These are phyloP conservation scores for Rhizoclosmatium globosum DNA, from an alignment of 192 early-diverging fungal species.

Conservation along the genomic window DNA sequence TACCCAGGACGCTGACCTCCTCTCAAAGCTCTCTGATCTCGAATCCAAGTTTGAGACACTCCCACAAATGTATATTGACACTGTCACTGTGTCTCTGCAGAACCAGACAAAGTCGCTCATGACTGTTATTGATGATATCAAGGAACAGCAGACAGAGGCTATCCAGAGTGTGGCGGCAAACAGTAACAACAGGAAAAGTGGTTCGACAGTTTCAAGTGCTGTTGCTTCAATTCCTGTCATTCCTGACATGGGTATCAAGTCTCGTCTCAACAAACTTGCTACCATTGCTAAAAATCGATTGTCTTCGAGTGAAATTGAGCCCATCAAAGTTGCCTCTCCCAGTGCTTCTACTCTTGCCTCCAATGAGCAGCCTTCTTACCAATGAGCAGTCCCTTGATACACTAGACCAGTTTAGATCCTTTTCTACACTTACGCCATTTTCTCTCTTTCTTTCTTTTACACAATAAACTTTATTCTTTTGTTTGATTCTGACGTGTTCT, in stretches of 20 bases:
- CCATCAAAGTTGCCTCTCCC: background rate
- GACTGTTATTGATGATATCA: conserved; percentile 26
- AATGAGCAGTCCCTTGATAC: too few species aligned
- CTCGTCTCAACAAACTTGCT: background rate
- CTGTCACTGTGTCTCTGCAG: conserved; percentile 19
- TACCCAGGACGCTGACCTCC: conserved; percentile 2
- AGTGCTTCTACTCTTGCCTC: background rate
- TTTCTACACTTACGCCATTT: too few species aligned
- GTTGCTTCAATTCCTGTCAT: background rate
- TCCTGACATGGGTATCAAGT: conserved; percentile 31
- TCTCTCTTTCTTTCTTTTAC: too few species aligned
- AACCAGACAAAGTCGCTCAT: conserved; percentile 12
- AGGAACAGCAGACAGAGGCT: conserved; percentile 17
- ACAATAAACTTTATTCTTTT: background rate
- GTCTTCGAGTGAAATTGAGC: background rate
- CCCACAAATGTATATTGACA: conserved; percentile 33
- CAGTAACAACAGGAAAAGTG: background rate
- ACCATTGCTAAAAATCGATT: conserved; percentile 1
- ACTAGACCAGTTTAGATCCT: too few species aligned
- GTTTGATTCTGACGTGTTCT: background rate
- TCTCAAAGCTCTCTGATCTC: conserved; percentile 8
- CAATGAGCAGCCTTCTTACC: too few species aligned
- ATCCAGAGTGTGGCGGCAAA: background rate
- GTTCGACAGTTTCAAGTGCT: background rate
- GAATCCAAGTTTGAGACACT: conserved; percentile 15